A percentile compares a stretch with the other conserved stretches of the same genome.
Conservation (phyloP, 2,329 filamentous ascomycete genomes). For the Alternaria dauci region DNA sequence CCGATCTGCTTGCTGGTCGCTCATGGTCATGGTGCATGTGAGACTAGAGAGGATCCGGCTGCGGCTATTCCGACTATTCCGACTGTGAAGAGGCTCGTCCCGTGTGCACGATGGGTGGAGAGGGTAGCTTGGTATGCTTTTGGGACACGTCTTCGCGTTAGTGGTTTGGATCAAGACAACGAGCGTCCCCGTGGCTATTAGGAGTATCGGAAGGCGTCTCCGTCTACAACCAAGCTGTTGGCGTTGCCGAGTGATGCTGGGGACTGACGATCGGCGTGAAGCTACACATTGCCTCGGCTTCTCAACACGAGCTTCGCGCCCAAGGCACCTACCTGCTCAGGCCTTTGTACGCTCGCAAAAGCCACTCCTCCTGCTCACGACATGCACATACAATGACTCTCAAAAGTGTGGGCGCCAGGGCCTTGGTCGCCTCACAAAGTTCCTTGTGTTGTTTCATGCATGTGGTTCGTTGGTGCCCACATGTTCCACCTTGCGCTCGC, state of each 20-base stretch:
- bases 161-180: background rate
- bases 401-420: background rate
- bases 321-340: background rate
- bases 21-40: conserved; percentile 40
- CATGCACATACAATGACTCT: conserved; percentile 18
- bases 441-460: conserved; percentile 24
- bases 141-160: background rate
- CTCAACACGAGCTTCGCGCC: conserved; percentile 3
- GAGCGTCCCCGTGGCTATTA: background rate
- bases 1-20: conserved; percentile 31
- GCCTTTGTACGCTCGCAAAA: conserved; percentile 16
- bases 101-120: background rate
- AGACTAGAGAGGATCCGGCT: background rate
- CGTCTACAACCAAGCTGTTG: background rate
- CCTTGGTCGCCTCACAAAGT: conserved; percentile 21
- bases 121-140: background rate
- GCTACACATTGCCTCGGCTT: conserved; percentile 17
- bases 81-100: background rate
- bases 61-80: background rate
- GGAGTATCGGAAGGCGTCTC: background rate
- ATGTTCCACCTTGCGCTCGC: conserved; percentile 20
- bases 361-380: background rate
- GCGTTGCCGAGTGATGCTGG: background rate
- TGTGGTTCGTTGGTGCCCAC: conserved; percentile 13
- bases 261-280: conserved; percentile 10